phyloP scores from a whole-genome alignment of 352 stramenopile species.

The Globisporangium alternatum region DNA sequence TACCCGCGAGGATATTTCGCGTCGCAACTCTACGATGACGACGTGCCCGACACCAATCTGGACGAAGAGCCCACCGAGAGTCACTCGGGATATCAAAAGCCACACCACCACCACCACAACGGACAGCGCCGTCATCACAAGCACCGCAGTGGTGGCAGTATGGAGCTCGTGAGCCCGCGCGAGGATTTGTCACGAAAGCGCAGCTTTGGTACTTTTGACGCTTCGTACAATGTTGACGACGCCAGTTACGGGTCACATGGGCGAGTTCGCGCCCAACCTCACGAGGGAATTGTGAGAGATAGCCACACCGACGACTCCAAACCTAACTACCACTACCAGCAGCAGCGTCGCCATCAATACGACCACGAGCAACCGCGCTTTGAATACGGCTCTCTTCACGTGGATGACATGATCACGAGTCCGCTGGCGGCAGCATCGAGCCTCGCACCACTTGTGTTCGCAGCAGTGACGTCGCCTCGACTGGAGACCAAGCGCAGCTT shows the following conservation, averaged over 20 bases:
- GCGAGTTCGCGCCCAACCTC: background rate
- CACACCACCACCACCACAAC: constrained; percentile 1
- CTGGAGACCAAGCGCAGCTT: constrained; percentile 8
- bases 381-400: background rate
- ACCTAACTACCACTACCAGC: background rate
- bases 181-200: background rate
- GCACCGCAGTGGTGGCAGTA: background rate
- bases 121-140: constrained; percentile 1
- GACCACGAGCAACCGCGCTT: background rate
- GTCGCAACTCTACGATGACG: background rate
- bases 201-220: background rate
- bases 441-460: constrained; percentile 14
- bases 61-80: background rate
- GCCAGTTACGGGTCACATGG: background rate
- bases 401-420: constrained; percentile 10
- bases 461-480: constrained; percentile 10
- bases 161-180: background rate
- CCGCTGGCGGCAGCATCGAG: constrained; percentile 11
- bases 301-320: background rate
- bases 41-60: background rate
- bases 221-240: background rate
- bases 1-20: constrained; percentile 3
- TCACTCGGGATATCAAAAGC: background rate
- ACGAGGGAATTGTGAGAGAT: constrained; percentile 1
- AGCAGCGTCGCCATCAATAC: background rate